phyloP scores from a whole-genome alignment of 2,329 filamentous ascomycete species.

The Scytalidium sp. region DNA sequence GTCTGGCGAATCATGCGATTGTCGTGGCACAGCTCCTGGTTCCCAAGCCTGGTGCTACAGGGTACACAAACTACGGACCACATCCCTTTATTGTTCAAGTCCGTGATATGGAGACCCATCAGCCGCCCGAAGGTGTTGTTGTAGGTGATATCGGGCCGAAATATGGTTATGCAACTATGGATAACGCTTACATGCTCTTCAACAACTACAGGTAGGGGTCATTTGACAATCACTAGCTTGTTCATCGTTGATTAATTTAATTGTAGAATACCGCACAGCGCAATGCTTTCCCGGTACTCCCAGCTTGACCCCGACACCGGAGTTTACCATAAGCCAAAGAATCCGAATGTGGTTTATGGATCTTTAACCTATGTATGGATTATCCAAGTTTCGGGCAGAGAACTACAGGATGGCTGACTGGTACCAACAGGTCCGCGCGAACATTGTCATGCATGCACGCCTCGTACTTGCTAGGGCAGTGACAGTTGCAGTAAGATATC shows the following conservation, averaged over 20 bases:
- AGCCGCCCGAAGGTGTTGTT: constrained; percentile 43
- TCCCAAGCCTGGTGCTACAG: constrained; percentile 27
- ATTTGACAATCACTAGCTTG: not conserved
- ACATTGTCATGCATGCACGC: constrained; percentile 35
- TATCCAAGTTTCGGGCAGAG: constrained; percentile 10
- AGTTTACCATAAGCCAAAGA: constrained; percentile 40
- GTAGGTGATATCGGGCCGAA: constrained; percentile 55
- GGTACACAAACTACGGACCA: constrained; percentile 43
- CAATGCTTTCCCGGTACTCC: constrained; percentile 46
- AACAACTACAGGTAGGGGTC: constrained; percentile 31
- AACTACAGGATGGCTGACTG: not conserved
- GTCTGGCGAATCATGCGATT: constrained; percentile 53
- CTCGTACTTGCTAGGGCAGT: constrained; percentile 50
- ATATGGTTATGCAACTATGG: constrained; percentile 50
- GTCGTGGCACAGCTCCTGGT: constrained; percentile 49
- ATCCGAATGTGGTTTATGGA: constrained; percentile 48
- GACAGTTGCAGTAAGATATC: constrained; percentile 49
- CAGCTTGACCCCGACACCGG: constrained; percentile 43
- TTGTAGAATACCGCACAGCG: constrained; percentile 37
- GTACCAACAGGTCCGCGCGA: not conserved
- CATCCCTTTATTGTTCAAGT: constrained; percentile 52
- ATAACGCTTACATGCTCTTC: constrained; percentile 53
- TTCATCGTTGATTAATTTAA: not conserved
- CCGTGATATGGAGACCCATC: constrained; percentile 43
- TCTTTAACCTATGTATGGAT: constrained; percentile 43